A percentile compares a stretch with the other conserved stretches of the same genome.
Evolutionary conservation across 176 grass and related monocot genomes (phyloP).

Genomic region (Oryza punctata): DNA sequence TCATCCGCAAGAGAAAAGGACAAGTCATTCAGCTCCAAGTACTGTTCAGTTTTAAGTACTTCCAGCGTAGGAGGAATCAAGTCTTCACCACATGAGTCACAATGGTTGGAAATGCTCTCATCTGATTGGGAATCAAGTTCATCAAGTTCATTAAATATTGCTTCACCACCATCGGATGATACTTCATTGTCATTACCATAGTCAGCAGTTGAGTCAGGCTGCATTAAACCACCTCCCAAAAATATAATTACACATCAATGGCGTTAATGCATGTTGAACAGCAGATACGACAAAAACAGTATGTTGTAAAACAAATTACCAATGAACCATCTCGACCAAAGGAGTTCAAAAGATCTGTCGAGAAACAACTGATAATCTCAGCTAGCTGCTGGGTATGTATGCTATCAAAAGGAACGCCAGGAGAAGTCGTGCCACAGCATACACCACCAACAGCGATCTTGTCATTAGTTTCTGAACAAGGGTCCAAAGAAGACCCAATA

Average conservation of each 20-base stretch:
- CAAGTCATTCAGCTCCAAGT: slow-evolving; percentile 63
- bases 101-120: slow-evolving; percentile 22
- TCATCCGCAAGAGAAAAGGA: slow-evolving; percentile 22
- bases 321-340: slow-evolving; percentile 13
- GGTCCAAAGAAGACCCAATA: slow-evolving; percentile 23
- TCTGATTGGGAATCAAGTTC: slow-evolving; percentile 2
- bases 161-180: slow-evolving; percentile 30
- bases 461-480: slow-evolving; percentile 18
- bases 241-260: background rate
- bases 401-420: slow-evolving; percentile 29
- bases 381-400: slow-evolving; percentile 51
- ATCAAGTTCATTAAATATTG: slow-evolving; percentile 48
- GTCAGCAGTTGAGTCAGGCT: slow-evolving; percentile 44
- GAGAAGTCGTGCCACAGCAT: background rate
- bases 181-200: slow-evolving; percentile 25
- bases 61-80: slow-evolving; percentile 4
- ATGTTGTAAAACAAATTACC: slow-evolving; percentile 32
- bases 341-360: background rate
- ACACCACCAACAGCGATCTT: slow-evolving; percentile 10
- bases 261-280: background rate
- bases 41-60: slow-evolving; percentile 34
- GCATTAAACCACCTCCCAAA: background rate
- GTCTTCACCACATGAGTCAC: background rate
- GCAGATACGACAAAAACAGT: background rate
- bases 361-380: slow-evolving; percentile 34